These are phyloP conservation scores for Aphanomyces stellatus DNA, from an alignment of 352 stramenopile genomes.

Conservation along the genomic window DNA sequence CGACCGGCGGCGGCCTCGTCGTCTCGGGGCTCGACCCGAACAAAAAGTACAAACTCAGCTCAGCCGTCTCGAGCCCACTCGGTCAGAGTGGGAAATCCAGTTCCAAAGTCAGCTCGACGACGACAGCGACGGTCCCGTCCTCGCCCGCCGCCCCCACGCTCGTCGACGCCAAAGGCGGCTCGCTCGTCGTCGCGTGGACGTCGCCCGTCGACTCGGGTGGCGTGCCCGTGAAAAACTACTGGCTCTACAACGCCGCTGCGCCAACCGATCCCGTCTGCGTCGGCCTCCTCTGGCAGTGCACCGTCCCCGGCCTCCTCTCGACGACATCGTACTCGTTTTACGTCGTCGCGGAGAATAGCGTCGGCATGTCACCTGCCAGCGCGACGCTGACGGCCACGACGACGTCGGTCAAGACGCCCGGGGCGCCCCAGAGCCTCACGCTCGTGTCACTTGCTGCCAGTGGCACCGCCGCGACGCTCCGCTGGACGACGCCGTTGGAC, in stretches of 20 bases:
- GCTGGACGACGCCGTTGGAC: slow-evolving; percentile 33
- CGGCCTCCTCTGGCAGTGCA: slow-evolving; percentile 24
- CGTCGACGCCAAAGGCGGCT: slow-evolving; percentile 29
- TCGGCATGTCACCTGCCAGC: slow-evolving; percentile 30
- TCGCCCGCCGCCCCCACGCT: slow-evolving; percentile 23
- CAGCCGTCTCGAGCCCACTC: slow-evolving; percentile 21
- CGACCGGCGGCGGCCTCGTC: slow-evolving; percentile 23
- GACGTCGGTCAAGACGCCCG: slow-evolving; percentile 23
- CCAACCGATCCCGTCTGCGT: slow-evolving; percentile 25
- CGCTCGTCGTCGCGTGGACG: slow-evolving; percentile 31
- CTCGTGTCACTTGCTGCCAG: slow-evolving; percentile 28
- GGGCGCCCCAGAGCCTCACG: slow-evolving; percentile 24
- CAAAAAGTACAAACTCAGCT: slow-evolving; percentile 42
- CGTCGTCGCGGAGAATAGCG: slow-evolving; percentile 28
- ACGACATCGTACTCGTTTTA: slow-evolving; percentile 37
- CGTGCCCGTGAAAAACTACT: slow-evolving; percentile 30
- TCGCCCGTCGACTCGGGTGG: slow-evolving; percentile 37
- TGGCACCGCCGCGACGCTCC: slow-evolving; percentile 23
- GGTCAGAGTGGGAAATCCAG: no score
- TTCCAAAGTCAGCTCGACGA: slow-evolving; percentile 26
- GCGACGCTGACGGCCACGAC: slow-evolving; percentile 23
- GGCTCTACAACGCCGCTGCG: slow-evolving; percentile 26
- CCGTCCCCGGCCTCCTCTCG: slow-evolving; percentile 25
- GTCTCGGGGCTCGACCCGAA: slow-evolving; percentile 40
- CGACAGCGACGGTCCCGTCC: slow-evolving; percentile 26